Evolutionary conservation across 495 filamentous ascomycete genomes (phyloP).

Genomic region (Aspergillus bridgeri): DNA sequence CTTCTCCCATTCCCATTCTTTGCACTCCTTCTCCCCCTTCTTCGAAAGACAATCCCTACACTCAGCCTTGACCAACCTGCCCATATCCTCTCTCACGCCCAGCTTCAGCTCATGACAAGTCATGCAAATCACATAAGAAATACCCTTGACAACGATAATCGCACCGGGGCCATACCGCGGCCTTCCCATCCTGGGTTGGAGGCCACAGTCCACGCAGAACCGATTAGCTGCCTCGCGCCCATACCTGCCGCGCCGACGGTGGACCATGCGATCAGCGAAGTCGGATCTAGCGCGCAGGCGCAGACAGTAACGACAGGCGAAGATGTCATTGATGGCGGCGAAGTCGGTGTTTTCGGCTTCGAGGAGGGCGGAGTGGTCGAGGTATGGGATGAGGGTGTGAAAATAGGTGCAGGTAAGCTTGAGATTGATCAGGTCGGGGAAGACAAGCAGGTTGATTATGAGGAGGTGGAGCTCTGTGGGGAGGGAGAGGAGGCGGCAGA

Average conservation of each 20-base stretch:
- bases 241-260: slow-evolving; percentile 20
- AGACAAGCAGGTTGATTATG: slow-evolving; percentile 52
- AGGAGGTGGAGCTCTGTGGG: slow-evolving; percentile 56
- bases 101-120: slow-evolving; percentile 25
- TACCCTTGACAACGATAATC: slow-evolving; percentile 21
- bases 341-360: slow-evolving; percentile 22
- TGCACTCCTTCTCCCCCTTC: neutral
- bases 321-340: slow-evolving; percentile 27
- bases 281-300: slow-evolving; percentile 25
- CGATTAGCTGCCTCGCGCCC: slow-evolving; percentile 23
- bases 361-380: slow-evolving; percentile 27
- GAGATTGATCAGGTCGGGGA: slow-evolving; percentile 54
- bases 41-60: slow-evolving; percentile 5
- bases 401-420: slow-evolving; percentile 43
- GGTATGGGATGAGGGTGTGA: slow-evolving; percentile 20
- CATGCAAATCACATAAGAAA: slow-evolving; percentile 26
- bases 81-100: slow-evolving; percentile 14
- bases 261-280: slow-evolving; percentile 35
- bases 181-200: slow-evolving; percentile 22
- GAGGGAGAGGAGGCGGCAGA: slow-evolving; percentile 21
- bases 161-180: slow-evolving; percentile 34
- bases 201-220: slow-evolving; percentile 39
- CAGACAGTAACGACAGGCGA: slow-evolving; percentile 37
- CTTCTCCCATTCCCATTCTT: too few relatives aligned
- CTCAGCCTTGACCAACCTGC: slow-evolving; percentile 7